phyloP scores from a whole-genome alignment of 257 asterid species.

The Phtheirospermum japonicum region DNA sequence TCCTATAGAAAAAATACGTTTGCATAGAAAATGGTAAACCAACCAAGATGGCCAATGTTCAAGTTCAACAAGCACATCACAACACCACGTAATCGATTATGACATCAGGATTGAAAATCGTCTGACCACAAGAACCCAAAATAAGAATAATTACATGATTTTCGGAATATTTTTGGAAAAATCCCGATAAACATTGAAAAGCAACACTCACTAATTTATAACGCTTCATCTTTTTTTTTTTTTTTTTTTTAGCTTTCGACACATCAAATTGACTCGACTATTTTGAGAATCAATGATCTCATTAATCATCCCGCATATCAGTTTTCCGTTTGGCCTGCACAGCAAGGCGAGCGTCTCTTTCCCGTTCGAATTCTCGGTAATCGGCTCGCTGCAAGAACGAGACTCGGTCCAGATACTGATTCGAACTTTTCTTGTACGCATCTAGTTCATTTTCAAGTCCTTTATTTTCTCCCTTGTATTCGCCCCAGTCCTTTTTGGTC shows the following conservation, averaged over 20 bases:
- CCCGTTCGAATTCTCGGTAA: slow-evolving; percentile 85
- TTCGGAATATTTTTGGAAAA: slow-evolving; percentile 7
- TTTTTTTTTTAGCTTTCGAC: slow-evolving; percentile 14
- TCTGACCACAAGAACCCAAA: not conserved
- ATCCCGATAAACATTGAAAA: slow-evolving; percentile 6
- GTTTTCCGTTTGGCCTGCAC: slow-evolving; percentile 71
- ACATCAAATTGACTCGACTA: not conserved
- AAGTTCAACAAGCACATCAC: too few relatives aligned
- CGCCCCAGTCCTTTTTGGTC: slow-evolving; percentile 98
- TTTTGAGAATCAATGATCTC: slow-evolving; percentile 5
- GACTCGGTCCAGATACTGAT: slow-evolving; percentile 82
- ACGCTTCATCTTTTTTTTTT: slow-evolving; percentile 6
- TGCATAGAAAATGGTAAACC: too few relatives aligned
- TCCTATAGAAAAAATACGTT: not conserved
- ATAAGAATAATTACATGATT: not conserved
- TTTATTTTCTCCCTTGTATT: slow-evolving; percentile 77
- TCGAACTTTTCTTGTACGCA: slow-evolving; percentile 89
- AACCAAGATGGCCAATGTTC: too few relatives aligned
- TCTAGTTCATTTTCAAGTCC: slow-evolving; percentile 92
- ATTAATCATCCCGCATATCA: slow-evolving; percentile 77
- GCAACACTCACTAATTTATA: too few relatives aligned
- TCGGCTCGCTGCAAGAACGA: slow-evolving; percentile 89
- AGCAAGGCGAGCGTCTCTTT: slow-evolving; percentile 89
- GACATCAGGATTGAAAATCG: not conserved
- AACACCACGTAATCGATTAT: not conserved